Conservation (phyloP, 1,284 basidiomycete genomes). For the Fomes fomentarius region DNA sequence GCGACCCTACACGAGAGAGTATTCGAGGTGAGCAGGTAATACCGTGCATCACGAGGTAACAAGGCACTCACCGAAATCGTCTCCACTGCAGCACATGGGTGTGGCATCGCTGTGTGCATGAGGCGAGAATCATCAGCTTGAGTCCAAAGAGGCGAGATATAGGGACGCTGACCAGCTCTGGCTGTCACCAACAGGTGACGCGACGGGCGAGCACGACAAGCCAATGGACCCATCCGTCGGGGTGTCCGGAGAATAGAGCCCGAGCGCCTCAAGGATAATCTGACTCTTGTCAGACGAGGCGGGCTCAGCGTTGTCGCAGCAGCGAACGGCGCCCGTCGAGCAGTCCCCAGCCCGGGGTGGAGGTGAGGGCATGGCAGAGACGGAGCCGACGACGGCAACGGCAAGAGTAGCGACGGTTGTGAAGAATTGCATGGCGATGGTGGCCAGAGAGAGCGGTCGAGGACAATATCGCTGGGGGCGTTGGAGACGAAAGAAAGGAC, state of each 20-base stretch:
- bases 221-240: conserved; percentile 30
- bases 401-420: conserved; percentile 11
- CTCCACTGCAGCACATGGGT: conserved; percentile 22
- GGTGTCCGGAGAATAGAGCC: conserved; percentile 20
- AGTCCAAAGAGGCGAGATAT: not conserved
- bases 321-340: conserved; percentile 22
- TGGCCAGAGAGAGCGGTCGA: not conserved
- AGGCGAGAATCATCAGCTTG: not conserved
- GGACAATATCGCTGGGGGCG: no score
- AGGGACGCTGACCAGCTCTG: conserved; percentile 22
- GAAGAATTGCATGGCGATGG: conserved; percentile 15
- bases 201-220: conserved; percentile 31
- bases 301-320: conserved; percentile 25
- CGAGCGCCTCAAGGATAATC: conserved; percentile 22
- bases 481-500: not conserved
- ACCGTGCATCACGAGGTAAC: not conserved
- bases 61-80: conserved; percentile 10
- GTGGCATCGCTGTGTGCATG: not conserved
- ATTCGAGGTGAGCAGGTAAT: not conserved
- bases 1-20: not conserved
- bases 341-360: conserved; percentile 13
- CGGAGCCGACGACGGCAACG: conserved; percentile 9
- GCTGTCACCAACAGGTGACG: conserved; percentile 23
- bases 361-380: conserved; percentile 9
- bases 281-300: conserved; percentile 7